These are phyloP conservation scores for Penicillium brasilianum DNA, from an alignment of 2,329 filamentous ascomycete genomes.

Conservation along the genomic window DNA sequence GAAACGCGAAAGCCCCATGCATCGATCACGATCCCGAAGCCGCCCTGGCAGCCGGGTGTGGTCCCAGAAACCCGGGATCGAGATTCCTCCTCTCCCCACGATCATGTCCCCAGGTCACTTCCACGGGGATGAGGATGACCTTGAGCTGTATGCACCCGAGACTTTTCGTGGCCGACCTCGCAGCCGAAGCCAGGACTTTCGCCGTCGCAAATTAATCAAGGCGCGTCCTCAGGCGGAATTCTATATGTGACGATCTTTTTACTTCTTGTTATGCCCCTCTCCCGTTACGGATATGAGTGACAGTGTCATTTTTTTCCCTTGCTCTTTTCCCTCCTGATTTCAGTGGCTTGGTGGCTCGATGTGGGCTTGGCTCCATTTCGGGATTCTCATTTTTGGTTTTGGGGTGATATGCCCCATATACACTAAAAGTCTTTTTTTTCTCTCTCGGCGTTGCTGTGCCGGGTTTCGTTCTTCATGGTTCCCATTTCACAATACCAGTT, in stretches of 20 bases:
- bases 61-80: conserved; percentile 24
- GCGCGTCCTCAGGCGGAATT: conserved; percentile 20
- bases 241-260: conserved; percentile 16
- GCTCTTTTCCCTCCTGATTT: too few species aligned
- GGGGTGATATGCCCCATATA: background rate
- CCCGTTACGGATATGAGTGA: conserved; percentile 11
- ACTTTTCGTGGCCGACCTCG: conserved; percentile 30
- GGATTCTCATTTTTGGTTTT: background rate
- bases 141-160: conserved; percentile 16
- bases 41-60: conserved; percentile 21
- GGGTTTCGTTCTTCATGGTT: background rate
- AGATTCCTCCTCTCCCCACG: conserved; percentile 29
- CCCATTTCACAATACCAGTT: background rate
- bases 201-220: conserved; percentile 27
- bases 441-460: conserved; percentile 1
- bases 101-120: conserved; percentile 26
- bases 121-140: conserved; percentile 8
- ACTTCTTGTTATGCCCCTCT: conserved; percentile 22
- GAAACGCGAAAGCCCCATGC: background rate
- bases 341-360: background rate
- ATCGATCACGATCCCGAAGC: conserved; percentile 25
- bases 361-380: background rate
- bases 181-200: conserved; percentile 32
- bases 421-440: conserved; percentile 1
- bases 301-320: background rate